Conservation (phyloP, 2,329 filamentous ascomycete genomes). For the Escovopsis sp. region DNA sequence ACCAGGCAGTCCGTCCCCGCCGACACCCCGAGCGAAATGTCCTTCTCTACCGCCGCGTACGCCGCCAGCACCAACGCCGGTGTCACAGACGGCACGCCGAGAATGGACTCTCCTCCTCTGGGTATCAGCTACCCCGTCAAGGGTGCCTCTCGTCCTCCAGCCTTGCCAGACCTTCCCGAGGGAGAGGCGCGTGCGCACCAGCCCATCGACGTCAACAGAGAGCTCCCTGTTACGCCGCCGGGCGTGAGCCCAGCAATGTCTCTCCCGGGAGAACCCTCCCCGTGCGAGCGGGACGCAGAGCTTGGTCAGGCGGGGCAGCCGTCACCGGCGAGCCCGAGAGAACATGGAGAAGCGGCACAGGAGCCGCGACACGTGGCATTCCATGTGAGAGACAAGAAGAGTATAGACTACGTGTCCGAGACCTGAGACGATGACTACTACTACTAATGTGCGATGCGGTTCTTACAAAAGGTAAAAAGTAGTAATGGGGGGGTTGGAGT, state of each 20-base stretch:
- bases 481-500: too few relatives aligned
- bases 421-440: too few relatives aligned
- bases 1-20: conserved; percentile 7
- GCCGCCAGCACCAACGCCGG: neutral
- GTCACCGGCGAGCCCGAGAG: neutral
- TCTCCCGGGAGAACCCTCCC: too few relatives aligned
- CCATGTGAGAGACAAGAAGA: neutral
- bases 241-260: too few relatives aligned
- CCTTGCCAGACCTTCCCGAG: conserved; percentile 1
- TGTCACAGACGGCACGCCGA: conserved; percentile 1
- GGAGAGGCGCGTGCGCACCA: neutral
- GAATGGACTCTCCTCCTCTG: neutral
- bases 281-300: too few relatives aligned
- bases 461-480: too few relatives aligned
- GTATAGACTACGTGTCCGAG: neutral
- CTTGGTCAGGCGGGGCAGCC: too few relatives aligned
- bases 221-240: too few relatives aligned
- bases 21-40: conserved; percentile 2
- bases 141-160: conserved; percentile 1
- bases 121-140: neutral
- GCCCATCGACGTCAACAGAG: neutral
- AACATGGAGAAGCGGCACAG: neutral
- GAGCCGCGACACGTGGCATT: neutral
- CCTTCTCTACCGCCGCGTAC: conserved; percentile 1
- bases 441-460: too few relatives aligned